Conservation (phyloP, 495 filamentous ascomycete genomes). For the Talaromyces nanjingensis region DNA sequence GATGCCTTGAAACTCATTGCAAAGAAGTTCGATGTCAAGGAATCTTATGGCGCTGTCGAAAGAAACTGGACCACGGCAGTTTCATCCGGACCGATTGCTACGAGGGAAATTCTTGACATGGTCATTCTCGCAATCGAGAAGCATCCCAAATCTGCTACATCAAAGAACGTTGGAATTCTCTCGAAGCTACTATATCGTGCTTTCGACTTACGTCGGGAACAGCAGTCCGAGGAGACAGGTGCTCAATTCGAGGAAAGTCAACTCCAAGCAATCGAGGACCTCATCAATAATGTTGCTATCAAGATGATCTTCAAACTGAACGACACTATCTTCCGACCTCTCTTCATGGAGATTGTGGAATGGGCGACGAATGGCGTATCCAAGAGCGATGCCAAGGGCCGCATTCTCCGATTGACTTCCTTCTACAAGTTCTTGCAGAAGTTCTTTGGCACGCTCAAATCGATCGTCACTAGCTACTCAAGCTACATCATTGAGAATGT, state of each 20-base stretch:
- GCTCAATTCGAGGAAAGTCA: slow-evolving; percentile 40
- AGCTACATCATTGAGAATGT: slow-evolving; percentile 74
- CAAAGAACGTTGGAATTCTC: slow-evolving; percentile 60
- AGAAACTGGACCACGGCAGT: slow-evolving; percentile 62
- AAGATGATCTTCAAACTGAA: slow-evolving; percentile 95
- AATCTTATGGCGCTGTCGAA: slow-evolving; percentile 60
- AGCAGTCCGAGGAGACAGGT: slow-evolving; percentile 26
- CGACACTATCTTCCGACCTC: slow-evolving; percentile 89
- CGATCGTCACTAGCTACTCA: slow-evolving; percentile 86
- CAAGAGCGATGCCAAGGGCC: slow-evolving; percentile 52
- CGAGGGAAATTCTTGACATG: slow-evolving; percentile 58
- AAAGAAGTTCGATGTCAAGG: slow-evolving; percentile 62
- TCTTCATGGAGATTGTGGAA: slow-evolving; percentile 75
- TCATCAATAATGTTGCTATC: slow-evolving; percentile 59
- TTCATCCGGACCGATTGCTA: slow-evolving; percentile 50
- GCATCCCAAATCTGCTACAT: slow-evolving; percentile 65
- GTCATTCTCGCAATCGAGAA: slow-evolving; percentile 63
- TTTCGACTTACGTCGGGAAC: slow-evolving; percentile 64
- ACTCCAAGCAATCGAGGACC: slow-evolving; percentile 57
- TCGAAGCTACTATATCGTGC: slow-evolving; percentile 61
- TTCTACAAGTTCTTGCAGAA: slow-evolving; percentile 72
- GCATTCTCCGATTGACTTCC: slow-evolving; percentile 51
- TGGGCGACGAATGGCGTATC: slow-evolving; percentile 57
- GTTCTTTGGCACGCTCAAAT: slow-evolving; percentile 75
- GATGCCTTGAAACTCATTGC: slow-evolving; percentile 67